Evolutionary conservation across 768 basidiomycete species (phyloP), one percentile per base, ranked within the genome.

Genomic region (Udeniomyces megalosporus): DNA sequence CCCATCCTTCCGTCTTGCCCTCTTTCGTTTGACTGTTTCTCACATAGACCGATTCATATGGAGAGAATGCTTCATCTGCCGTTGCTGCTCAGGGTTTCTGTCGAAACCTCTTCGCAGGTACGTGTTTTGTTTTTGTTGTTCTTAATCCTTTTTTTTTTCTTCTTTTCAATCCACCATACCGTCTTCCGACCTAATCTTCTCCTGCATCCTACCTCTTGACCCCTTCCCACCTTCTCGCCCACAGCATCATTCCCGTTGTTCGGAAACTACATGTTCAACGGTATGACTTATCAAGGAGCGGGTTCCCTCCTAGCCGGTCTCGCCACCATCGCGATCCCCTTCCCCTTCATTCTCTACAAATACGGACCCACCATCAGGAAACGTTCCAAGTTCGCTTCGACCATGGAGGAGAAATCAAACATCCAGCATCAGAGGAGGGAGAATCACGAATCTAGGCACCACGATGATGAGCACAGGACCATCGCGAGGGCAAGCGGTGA

Each of bases 281-380:
- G 55, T 2, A 62, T 62, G 61, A 45, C 44, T 22, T 22, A 38
- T 42, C 26, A 45, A 35, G 45, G 22, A 2, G 61, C 61, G 11
- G 61, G 61, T 1, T 34, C 55, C 7, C 42, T 62, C 28, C 53
- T 62, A 2, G 46, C 61, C 11, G 5, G 10, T 14, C 49, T 62
- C 2, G 61, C 53, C 8, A 57, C 61, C 26, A 38, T 62, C 38
- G 54, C 61, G 17, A 35, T 48, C 49, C 61, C 61, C 47, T 53
- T 53, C 38, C 60, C 49, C 52, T 62, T 62, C 48, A 38, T 50
- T 28, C 61, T 62, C 34, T 62, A 62, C 48, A 62, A 62, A 44
- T 57, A 62, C 42, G 61, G 61, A 20, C 61, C 61, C 0, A 56
- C 54, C 8, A 62, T 62, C 55, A 46, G 61, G 20, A 34, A 46